Evolutionary conservation across 225 moss, liverwort and hornwort genomes (phyloP), one percentile per base, ranked within the genome.

Genomic region (Takakia lepidozioides): DNA sequence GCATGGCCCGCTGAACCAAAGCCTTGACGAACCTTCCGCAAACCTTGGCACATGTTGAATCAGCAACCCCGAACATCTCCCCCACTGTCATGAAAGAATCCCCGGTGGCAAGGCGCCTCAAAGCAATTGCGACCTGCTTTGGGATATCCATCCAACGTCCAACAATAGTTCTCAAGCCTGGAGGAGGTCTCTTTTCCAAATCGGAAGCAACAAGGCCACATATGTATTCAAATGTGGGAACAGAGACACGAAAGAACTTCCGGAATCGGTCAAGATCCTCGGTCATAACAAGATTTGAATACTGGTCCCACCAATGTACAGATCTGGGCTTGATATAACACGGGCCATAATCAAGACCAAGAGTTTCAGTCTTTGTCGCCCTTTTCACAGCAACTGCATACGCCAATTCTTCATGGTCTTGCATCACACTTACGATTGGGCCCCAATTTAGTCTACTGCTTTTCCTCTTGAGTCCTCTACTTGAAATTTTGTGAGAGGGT

Each of bases 161-260:
- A 3, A 3, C 11, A 15, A 49, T 32, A 17, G 6, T 43, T 19
- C 10, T 6, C 19, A 59, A 4, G 19, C 48, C 48, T 2, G 20
- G 8, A 19, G 38, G 20, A 0, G 20, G 19, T 14, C 9, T 14
- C 11, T 3, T 10, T 6, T 2, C 30, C 30, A 58, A 13, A 19
- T 48, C 48, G 2, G n/a, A 9, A 5, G 13, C 24, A 15, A 49
- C 48, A 13, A 58, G 32, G 4, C 11, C 3, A 15, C 48, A 58
- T 4, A 49, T 47, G 47, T 22, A 38, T 19, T 34, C 29, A 34
- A 58, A 58, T 19, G 48, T 58, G 6, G 58, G 18, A 19, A 21
- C 20, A 35, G 48, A 4, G 13, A 58, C 21, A 10, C 48, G 5
- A n/a, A 58, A 58, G 5, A 48, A n/a, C 2, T 35, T 8, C 1